Percentiles rank a stretch among this genome's conserved stretches.
phyloP scores from a whole-genome alignment of 805 yeast genomes.

The Lachancea lanzarotensis region DNA sequence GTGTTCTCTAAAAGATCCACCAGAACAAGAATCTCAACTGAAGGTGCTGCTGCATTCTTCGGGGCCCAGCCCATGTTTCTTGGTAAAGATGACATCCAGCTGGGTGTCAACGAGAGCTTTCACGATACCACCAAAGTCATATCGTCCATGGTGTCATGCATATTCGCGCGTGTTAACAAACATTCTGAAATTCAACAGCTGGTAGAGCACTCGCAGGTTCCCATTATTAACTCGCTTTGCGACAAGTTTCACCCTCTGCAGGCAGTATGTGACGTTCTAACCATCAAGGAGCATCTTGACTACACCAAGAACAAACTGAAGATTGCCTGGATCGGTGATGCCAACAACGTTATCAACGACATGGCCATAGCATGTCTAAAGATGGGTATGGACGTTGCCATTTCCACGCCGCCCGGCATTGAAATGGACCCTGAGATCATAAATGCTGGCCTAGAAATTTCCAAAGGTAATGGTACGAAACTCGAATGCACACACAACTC shows the following conservation, averaged over 20 bases:
- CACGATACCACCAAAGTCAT: constrained; percentile 86
- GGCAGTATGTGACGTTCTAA: constrained; percentile 84
- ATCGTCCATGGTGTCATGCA: constrained; percentile 93
- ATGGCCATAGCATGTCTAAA: constrained; percentile 81
- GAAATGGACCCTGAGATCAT: constrained; percentile 53
- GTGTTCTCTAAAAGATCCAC: constrained; percentile 90
- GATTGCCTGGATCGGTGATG: constrained; percentile 93
- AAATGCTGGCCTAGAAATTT: constrained; percentile 46
- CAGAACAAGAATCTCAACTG: constrained; percentile 88
- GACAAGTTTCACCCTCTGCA: constrained; percentile 93
- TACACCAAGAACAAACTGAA: constrained; percentile 49
- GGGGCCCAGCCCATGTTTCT: constrained; percentile 96
- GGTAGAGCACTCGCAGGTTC: constrained; percentile 74
- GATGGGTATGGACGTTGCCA: constrained; percentile 72
- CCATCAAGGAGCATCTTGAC: constrained; percentile 74
- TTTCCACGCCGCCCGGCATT: constrained; percentile 78
- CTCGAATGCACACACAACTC: constrained; percentile 69
- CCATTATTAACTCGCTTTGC: constrained; percentile 89
- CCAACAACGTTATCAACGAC: constrained; percentile 93
- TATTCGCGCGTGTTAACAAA: constrained; percentile 89
- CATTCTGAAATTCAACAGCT: constrained; percentile 78
- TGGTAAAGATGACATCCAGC: constrained; percentile 93
- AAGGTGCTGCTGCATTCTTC: constrained; percentile 87
- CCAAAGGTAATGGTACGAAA: constrained; percentile 43
- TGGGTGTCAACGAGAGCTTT: constrained; percentile 89